Evolutionary conservation across 768 basidiomycete species (phyloP).

Genomic region (Dioszegia crocea): DNA sequence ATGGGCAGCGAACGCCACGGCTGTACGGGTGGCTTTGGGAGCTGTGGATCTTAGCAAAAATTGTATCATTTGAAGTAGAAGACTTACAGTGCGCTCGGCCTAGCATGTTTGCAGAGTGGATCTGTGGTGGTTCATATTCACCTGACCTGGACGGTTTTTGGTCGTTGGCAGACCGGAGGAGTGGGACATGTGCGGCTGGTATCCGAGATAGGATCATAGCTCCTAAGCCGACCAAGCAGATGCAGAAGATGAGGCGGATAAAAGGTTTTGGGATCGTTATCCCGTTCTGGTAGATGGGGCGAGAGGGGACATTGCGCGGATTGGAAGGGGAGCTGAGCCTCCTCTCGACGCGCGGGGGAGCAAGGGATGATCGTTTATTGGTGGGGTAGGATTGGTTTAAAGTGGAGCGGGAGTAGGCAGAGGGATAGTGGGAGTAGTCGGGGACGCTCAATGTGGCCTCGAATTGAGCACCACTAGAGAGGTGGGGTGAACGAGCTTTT

Average conservation of each 20-base stretch:
- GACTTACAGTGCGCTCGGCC: neutral
- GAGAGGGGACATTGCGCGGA: neutral
- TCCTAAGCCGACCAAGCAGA: neutral
- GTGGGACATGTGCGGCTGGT: too few species aligned
- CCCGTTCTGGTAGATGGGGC: neutral
- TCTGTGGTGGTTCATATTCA: neutral
- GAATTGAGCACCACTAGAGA: neutral
- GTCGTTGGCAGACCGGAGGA: neutral
- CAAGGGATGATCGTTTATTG: neutral
- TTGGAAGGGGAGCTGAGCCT: neutral
- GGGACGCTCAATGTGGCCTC: neutral
- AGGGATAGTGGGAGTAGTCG: neutral
- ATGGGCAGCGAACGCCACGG: slow-evolving; percentile 7
- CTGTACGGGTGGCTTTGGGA: neutral
- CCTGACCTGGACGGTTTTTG: neutral
- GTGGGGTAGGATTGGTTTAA: too few species aligned
- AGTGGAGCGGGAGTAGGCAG: neutral
- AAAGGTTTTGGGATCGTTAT: neutral
- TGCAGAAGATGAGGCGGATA: neutral
- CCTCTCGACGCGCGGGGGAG: neutral
- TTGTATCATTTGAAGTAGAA: too few species aligned
- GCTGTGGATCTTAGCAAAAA: neutral
- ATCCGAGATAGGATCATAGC: neutral
- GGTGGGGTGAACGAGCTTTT: neutral
- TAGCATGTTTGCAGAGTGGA: neutral